Conservation (phyloP, 192 early-diverging fungal genomes). For the Borealophlyctis nickersoniae region DNA sequence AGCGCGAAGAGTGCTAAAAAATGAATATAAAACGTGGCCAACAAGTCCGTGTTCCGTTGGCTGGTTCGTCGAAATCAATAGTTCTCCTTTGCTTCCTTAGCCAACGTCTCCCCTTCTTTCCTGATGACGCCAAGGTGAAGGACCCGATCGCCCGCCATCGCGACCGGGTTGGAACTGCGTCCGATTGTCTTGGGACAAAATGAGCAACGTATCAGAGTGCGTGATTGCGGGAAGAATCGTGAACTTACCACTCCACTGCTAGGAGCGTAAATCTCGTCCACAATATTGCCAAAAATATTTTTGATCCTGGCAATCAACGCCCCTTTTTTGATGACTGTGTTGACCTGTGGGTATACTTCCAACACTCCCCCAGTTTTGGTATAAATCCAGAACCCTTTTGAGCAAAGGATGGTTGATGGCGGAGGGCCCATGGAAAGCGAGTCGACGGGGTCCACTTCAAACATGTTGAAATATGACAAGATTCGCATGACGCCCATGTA, state of each 20-base stretch:
- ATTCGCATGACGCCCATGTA: conserved; percentile 67
- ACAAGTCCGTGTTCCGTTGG: no score
- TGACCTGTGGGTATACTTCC: conserved; percentile 78
- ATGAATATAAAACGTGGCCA: no score
- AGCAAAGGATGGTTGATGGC: conserved; percentile 49
- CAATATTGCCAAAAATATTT: conserved; percentile 85
- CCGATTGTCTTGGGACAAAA: conserved; percentile 53
- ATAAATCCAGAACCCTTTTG: conserved; percentile 74
- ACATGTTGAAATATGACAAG: conserved; percentile 61
- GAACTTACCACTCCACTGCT: conserved; percentile 68
- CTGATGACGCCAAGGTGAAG: conserved; percentile 75
- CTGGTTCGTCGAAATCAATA: no score
- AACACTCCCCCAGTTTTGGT: conserved; percentile 82
- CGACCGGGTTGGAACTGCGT: conserved; percentile 80
- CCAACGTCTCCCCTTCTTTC: conserved; percentile 49
- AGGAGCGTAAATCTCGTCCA: conserved; percentile 80
- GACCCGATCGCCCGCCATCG: conserved; percentile 82
- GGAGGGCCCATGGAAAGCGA: conserved; percentile 15
- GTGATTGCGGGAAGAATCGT: not conserved
- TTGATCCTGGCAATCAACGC: conserved; percentile 81
- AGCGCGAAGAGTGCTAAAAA: no score
- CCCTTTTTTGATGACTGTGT: conserved; percentile 77
- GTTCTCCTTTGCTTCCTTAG: conserved; percentile 50
- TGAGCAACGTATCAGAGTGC: no score
- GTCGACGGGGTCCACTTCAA: conserved; percentile 26